Evolutionary conservation across 2,329 filamentous ascomycete genomes (phyloP).

Genomic region (Fusarium marasasianum): DNA sequence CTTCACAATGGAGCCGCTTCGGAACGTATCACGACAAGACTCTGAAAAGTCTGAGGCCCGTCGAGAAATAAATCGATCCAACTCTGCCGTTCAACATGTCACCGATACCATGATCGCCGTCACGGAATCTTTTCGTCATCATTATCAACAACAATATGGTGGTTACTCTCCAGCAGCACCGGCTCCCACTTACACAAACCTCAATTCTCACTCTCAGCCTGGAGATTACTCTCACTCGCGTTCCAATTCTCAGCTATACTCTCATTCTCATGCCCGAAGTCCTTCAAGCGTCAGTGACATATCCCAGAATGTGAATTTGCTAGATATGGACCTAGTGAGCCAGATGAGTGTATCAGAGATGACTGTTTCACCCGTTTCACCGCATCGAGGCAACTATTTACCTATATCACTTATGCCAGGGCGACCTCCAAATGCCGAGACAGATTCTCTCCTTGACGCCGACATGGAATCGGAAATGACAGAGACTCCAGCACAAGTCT

Average conservation of each 20-base stretch:
- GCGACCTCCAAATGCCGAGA: constrained; percentile 13
- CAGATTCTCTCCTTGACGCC: constrained; percentile 31
- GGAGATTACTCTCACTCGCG: background rate
- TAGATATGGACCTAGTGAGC: constrained; percentile 29
- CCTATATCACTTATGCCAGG: constrained; percentile 13
- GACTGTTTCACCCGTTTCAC: constrained; percentile 28
- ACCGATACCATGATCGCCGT: constrained; percentile 41
- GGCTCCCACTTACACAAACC: constrained; percentile 33
- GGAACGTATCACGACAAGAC: constrained; percentile 25
- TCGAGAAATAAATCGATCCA: constrained; percentile 24
- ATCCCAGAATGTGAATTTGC: constrained; percentile 29
- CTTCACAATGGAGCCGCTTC: constrained; percentile 36
- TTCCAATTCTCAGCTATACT: background rate
- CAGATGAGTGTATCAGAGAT: constrained; percentile 34
- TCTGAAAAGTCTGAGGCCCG: constrained; percentile 37
- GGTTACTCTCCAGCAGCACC: constrained; percentile 30
- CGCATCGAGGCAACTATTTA: constrained; percentile 11
- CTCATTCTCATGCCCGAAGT: constrained; percentile 25
- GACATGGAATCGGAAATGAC: constrained; percentile 21
- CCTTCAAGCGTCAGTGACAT: constrained; percentile 35
- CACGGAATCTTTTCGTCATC: constrained; percentile 41
- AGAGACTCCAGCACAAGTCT: constrained; percentile 2
- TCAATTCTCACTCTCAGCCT: background rate
- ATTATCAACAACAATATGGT: constrained; percentile 31
- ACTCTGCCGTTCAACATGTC: constrained; percentile 33